Base-by-base conservation (phyloP, 2,329 filamentous ascomycete genomes). In the Bertia moriformis region DNA sequence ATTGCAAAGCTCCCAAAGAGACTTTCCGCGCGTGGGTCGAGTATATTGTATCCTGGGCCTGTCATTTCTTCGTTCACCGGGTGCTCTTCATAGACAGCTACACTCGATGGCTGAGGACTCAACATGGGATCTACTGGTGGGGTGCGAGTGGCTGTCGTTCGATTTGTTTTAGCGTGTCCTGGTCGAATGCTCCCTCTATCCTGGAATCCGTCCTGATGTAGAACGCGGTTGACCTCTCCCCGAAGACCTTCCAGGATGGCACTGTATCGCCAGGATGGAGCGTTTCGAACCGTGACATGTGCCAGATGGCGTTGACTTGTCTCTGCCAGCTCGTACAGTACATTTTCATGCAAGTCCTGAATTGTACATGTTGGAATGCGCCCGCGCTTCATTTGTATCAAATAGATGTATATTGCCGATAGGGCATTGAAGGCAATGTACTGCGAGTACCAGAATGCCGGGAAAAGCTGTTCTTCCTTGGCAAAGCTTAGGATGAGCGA, bases 401-500 rank as follows among this genome's bases (percentile, higher is more conserved):
- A 1, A 45, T 44, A 1, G 46, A 47, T 14, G 47, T 42, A 36
- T 49, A 49, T 1, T 43, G 41, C 7, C 42, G 41, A 3, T 45
- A 41, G 19, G 51, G 44, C 13, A 43, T 51, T 12, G 38, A 54
- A 24, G 52, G 50, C 3, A 51, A 47, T 39, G 45, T 35, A 35
- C 7, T 35, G 32, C 15, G 32, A 10, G 15, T 14, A 35, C 32
- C 32, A 35, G 15, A 35, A 35, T 35, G 32, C 7, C 32, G 12
- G 10, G 15, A 35, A 14, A 7, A 35, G 17, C 7, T 33, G 4
- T 42, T 52, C 13, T 17, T 55, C 1, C 24, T 52, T 4, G 53
- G 45, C 12, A 33, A 45, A 14, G 53, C 52, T 2, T 40, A 43
- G 4, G 47, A 50, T 3, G 15, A 39, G 10, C 50, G 40, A 24